These are phyloP conservation scores for Asterochloris erici DNA, from an alignment of 139 green algal species.

Conservation along the genomic window DNA sequence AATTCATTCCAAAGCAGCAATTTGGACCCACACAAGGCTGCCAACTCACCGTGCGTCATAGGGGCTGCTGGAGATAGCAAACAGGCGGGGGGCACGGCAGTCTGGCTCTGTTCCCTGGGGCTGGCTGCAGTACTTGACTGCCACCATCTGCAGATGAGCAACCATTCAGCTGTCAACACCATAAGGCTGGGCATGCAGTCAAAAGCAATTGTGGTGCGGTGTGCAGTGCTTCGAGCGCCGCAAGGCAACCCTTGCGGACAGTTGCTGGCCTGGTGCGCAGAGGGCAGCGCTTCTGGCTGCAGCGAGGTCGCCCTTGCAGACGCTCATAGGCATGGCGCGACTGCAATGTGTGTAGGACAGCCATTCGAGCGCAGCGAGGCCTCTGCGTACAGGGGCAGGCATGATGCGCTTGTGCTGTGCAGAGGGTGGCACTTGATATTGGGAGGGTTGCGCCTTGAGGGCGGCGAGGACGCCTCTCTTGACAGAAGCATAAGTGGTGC, in stretches of 20 bases:
- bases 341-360: too few relatives aligned
- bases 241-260: not conserved
- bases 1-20: not conserved
- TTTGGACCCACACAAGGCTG: not conserved
- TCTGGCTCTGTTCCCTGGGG: not conserved
- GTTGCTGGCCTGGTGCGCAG: not conserved
- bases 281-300: not conserved
- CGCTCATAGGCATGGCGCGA: too few relatives aligned
- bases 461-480: too few relatives aligned
- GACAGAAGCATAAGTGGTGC: not conserved
- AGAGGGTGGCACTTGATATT: too few relatives aligned
- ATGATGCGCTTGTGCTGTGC: too few relatives aligned
- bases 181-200: not conserved
- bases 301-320: not conserved
- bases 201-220: not conserved
- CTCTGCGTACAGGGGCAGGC: too few relatives aligned
- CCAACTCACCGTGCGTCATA: not conserved
- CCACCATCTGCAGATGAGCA: not conserved
- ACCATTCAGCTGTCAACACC: constrained; percentile 2
- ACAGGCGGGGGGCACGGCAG: not conserved
- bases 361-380: too few relatives aligned
- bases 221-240: not conserved
- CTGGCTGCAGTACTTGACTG: not conserved
- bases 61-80: not conserved
- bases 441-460: too few relatives aligned